These are phyloP conservation scores for Leccinum subtestaceum DNA, from an alignment of 768 basidiomycete genomes.

Conservation along the genomic window DNA sequence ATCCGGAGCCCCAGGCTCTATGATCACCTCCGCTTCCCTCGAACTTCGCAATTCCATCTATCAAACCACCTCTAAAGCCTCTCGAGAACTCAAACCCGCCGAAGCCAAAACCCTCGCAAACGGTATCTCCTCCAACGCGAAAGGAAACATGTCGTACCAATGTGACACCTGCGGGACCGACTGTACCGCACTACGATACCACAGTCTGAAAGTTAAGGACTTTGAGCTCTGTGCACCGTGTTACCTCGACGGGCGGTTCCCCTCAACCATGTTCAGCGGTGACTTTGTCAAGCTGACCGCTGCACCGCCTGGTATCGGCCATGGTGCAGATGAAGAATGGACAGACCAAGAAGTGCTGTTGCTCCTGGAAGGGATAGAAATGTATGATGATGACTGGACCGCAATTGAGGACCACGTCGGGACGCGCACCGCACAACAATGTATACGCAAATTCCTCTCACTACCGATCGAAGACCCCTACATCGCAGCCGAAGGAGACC, in stretches of 20 bases:
- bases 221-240: conserved; percentile 89
- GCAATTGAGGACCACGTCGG: conserved; percentile 91
- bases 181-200: conserved; percentile 85
- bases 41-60: conserved; percentile 88
- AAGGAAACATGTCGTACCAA: conserved; percentile 55
- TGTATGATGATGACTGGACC: conserved; percentile 98
- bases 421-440: conserved; percentile 88
- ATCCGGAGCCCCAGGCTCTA: conserved; percentile 15
- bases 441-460: conserved; percentile 92
- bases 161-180: conserved; percentile 97
- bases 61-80: conserved; percentile 83
- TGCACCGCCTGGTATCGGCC: conserved; percentile 30
- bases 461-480: conserved; percentile 97
- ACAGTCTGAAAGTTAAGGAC: conserved; percentile 89
- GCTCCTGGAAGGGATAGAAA: conserved; percentile 94
- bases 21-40: conserved; percentile 60
- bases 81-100: conserved; percentile 59
- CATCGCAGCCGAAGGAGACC: conserved; percentile 69
- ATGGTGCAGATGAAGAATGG: conserved; percentile 68
- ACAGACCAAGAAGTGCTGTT: conserved; percentile 85
- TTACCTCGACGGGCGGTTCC: conserved; percentile 96
- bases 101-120: conserved; percentile 69
- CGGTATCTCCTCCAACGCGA: conserved; percentile 44
- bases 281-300: conserved; percentile 88
- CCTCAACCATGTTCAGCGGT: conserved; percentile 92